Base-by-base conservation (phyloP, 257 asterid species). In the Salvia splendens region DNA sequence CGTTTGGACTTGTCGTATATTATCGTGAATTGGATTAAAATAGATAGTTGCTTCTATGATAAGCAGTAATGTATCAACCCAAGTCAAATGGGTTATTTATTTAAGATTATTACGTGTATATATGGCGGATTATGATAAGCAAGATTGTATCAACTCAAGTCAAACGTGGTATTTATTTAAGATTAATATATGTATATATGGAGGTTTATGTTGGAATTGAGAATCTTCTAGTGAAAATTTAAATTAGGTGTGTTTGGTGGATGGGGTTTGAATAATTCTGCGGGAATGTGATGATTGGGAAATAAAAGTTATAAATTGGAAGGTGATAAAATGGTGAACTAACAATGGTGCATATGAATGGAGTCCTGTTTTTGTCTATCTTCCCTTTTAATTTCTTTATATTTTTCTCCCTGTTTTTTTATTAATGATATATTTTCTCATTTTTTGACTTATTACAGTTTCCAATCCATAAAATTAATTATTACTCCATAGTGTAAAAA, bases 1-100 rank as follows among this genome's bases (percentile, higher is more conserved):
- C 77, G 84, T 78, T 24, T 55, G 30, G 77, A 63, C 40, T 62
- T 54, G 70, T 28, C 6, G 5, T 71, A 75, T 76, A 70, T 77
- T 74, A 52, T 73, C 81, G 79, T 85, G 88, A 89, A 74, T 79
- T 0, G 86, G 80, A 77, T 73, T 51, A 49, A 11, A 65, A 15
- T 47, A 38, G 55, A 12, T 47, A 38, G 55, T 85, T 86, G 66
- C 85, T 71, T 80, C 5, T 65, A 32, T 36, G 28, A 59, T 40
- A 75, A 82, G 87, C 45, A 67, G 80, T 40, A 58, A 9, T 0
- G 7, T 12, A 11, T 59, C 12, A 28, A 45, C 28, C 57, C n/a
- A 64, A 75, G 77, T 81, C 83, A 72, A 73, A 32, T 43, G 5
- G 8, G 2, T 2, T 24, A 24, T 24, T 24, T 24, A 24, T 24